Base-by-base conservation (phyloP, 2,329 filamentous ascomycete species). In the Ophiosphaerella narmari region DNA sequence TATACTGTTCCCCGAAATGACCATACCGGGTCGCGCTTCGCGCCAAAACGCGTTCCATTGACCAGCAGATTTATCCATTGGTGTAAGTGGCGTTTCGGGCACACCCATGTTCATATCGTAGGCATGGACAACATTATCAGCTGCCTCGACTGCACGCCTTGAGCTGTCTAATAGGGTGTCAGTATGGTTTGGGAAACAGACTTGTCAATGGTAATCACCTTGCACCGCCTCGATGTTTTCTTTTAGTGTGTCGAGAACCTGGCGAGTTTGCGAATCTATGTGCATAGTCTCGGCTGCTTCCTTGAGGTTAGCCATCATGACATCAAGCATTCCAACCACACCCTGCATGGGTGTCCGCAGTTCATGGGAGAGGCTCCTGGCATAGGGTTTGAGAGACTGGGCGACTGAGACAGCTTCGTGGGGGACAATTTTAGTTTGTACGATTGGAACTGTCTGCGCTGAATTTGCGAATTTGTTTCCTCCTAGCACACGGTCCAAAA, bases 81-180 rank as follows among this genome's bases (percentile, higher is more conserved):
- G 76, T 32, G 76, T 74, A 38, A 77, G 70, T 7, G 82, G 83
- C 11, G 81, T 84, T 55, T 87, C 84, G n/a, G 87, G 86, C 36
- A 90, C 80, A 60, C 87, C 83, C 85, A 89, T 87, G 63, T 89
- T 86, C 71, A 89, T 82, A 63, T 89, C 87, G 60, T 89, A 89
- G 11, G 87, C 87, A 70, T 89, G 86, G 8, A 90, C 86, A 14
- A 90, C 86, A 59, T 90, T 90, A 67, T 90, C 87, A 7, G 87
- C 87, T 16, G 87, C 87, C 70, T 89, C 87, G 4, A 90, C 85
- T 1, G 87, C 87, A 52, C 87, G 79, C 64, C 86, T 81, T 46
- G 87, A 87, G 66, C 86, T 89, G 64, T 89, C 87, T 85, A 56
- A 61, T 21, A 4, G 12, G n/a, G n/a, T 5, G 16, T 32, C 21